A percentile compares a stretch with the other conserved stretches of the same genome.
Conservation (phyloP, 2,329 filamentous ascomycete species). For the Aureobasidium sp. region DNA sequence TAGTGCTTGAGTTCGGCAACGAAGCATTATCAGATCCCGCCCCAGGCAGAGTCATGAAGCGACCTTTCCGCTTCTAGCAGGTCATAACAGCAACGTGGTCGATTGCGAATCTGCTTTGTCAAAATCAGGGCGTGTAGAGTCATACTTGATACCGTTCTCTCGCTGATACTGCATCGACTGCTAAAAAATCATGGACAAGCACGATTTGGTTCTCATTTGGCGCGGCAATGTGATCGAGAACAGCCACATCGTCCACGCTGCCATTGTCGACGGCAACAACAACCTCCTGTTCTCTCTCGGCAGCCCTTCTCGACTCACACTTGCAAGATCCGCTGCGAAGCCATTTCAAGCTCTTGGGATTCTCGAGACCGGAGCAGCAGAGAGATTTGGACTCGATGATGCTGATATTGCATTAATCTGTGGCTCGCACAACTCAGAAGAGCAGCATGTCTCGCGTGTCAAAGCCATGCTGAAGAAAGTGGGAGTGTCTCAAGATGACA, state of each 20-base stretch:
- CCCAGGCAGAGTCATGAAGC: too few relatives aligned
- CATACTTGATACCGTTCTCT: too few relatives aligned
- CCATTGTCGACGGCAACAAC: background rate
- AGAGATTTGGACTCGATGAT: background rate
- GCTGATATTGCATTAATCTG: background rate
- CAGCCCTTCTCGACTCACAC: background rate
- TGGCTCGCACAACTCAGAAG: background rate
- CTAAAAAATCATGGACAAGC: background rate
- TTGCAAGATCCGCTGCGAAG: background rate
- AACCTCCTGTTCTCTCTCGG: background rate
- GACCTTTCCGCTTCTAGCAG: conserved; percentile 4
- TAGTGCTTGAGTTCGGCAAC: too few relatives aligned
- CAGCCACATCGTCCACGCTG: background rate
- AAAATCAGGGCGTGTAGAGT: background rate
- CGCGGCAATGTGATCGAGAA: background rate
- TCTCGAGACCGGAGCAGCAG: background rate
- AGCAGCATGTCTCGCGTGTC: background rate
- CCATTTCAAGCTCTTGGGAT: background rate
- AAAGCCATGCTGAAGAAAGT: background rate
- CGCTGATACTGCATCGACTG: too few relatives aligned
- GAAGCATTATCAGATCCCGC: too few relatives aligned
- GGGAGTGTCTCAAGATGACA: background rate
- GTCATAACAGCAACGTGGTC: background rate
- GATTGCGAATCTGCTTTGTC: background rate
- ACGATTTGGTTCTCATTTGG: background rate